These are phyloP conservation scores for Nadsonia commutata DNA, from an alignment of 1,139 yeast genomes.

Conservation along the genomic window DNA sequence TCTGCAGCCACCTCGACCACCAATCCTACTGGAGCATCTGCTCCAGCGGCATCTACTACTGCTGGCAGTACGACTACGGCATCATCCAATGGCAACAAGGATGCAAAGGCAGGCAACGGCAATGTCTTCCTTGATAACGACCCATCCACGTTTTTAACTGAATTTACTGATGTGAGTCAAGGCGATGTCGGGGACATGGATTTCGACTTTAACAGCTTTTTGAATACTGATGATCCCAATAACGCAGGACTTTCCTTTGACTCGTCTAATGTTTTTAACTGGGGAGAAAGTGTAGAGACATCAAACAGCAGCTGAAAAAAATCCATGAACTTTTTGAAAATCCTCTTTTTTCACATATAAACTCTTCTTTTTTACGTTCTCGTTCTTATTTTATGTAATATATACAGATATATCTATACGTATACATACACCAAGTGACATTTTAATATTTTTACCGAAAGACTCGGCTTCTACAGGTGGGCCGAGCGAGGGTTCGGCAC, in stretches of 20 bases:
- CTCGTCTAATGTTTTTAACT: constrained; percentile 14
- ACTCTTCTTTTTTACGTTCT: too few relatives aligned
- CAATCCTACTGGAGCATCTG: background rate
- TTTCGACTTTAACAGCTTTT: constrained; percentile 22
- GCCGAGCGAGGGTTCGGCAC: too few relatives aligned
- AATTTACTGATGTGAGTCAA: constrained; percentile 18
- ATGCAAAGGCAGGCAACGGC: constrained; percentile 7
- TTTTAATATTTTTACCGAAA: too few relatives aligned
- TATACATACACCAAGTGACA: too few relatives aligned
- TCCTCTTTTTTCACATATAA: too few relatives aligned
- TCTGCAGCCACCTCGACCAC: constrained; percentile 4
- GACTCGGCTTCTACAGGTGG: too few relatives aligned
- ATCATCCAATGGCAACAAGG: constrained; percentile 1
- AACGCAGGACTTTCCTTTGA: constrained; percentile 17
- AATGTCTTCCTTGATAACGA: constrained; percentile 16
- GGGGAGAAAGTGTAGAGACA: constrained; percentile 22
- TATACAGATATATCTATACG: too few relatives aligned
- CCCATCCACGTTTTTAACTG: constrained; percentile 17
- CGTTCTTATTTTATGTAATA: too few relatives aligned
- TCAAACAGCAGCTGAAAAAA: constrained; percentile 15
- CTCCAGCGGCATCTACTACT: background rate
- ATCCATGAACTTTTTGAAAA: too few relatives aligned
- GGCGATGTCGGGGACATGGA: constrained; percentile 20
- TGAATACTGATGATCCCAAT: constrained; percentile 20
- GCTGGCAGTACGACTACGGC: background rate